Conservation (phyloP, 2,329 filamentous ascomycete species). For the Coniochaeta sp. region DNA sequence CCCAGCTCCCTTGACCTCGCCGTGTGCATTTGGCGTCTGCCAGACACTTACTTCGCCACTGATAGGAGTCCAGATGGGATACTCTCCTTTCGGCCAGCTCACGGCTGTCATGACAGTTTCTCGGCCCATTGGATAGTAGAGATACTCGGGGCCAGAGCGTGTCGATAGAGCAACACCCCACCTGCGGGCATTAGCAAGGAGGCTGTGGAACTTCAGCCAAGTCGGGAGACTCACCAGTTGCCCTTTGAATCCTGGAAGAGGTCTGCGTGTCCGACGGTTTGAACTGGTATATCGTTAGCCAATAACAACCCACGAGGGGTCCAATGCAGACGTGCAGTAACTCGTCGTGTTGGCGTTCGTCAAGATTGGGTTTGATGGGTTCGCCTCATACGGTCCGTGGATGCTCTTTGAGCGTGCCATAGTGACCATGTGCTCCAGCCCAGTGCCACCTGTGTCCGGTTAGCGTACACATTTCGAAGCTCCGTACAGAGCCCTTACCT, state of each 20-base stretch:
- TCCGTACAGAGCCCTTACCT: conserved; percentile 20
- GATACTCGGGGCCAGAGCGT: conserved; percentile 28
- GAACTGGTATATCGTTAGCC: conserved; percentile 22
- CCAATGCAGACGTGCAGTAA: conserved; percentile 26
- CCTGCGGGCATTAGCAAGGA: conserved; percentile 14
- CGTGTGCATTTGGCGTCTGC: conserved; percentile 12
- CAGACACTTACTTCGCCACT: conserved; percentile 20
- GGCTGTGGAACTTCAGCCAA: neutral
- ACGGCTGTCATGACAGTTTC: conserved; percentile 34
- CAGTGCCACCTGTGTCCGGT: conserved; percentile 33
- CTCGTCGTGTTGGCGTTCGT: conserved; percentile 34
- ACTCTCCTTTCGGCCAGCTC: conserved; percentile 25
- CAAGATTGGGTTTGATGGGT: conserved; percentile 36
- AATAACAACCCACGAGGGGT: neutral
- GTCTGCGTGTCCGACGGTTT: conserved; percentile 51
- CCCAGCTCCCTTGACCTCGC: conserved; percentile 13
- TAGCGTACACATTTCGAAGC: neutral
- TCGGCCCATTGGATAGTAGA: conserved; percentile 34
- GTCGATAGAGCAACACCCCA: conserved; percentile 34
- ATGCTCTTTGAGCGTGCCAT: conserved; percentile 36
- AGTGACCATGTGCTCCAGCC: conserved; percentile 38
- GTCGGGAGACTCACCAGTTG: conserved; percentile 24
- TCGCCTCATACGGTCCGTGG: conserved; percentile 35
- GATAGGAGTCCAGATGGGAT: conserved; percentile 27
- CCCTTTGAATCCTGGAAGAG: conserved; percentile 41